These are phyloP conservation scores for Aspergillus pseudoviridinutans DNA, from an alignment of 2,329 filamentous ascomycete species.

Conservation along the genomic window DNA sequence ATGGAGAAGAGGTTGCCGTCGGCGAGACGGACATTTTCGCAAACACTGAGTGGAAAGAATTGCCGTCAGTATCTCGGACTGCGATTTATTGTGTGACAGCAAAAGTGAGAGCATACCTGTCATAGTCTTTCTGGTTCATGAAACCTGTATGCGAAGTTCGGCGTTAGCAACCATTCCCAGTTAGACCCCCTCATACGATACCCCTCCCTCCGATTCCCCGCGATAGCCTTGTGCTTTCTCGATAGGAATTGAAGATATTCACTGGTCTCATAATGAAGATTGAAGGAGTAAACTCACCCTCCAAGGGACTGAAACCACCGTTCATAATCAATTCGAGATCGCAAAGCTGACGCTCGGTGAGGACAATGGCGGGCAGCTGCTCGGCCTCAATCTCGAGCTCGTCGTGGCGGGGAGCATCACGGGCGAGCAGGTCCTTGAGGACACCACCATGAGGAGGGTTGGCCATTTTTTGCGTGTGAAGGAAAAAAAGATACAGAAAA, in stretches of 20 bases:
- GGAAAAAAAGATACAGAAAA: constrained; percentile 1
- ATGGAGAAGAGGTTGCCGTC: constrained; percentile 93
- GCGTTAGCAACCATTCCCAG: constrained; percentile 16
- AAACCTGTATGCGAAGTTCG: constrained; percentile 61
- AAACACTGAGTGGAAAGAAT: constrained; percentile 59
- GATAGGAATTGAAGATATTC: background rate
- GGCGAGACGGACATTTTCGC: constrained; percentile 78
- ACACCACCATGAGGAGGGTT: constrained; percentile 76
- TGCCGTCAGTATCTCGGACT: constrained; percentile 9
- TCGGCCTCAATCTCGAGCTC: constrained; percentile 82
- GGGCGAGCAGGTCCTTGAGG: constrained; percentile 95
- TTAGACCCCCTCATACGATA: background rate
- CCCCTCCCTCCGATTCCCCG: background rate
- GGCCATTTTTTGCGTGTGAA: constrained; percentile 38
- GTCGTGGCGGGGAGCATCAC: constrained; percentile 78
- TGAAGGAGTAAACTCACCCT: constrained; percentile 61
- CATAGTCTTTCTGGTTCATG: constrained; percentile 96
- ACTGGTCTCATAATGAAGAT: background rate
- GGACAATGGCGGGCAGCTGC: constrained; percentile 74
- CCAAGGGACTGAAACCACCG: constrained; percentile 94
- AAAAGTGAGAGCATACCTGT: constrained; percentile 59
- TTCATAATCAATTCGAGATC: constrained; percentile 97
- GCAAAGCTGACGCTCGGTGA: constrained; percentile 93
- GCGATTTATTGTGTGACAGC: background rate
- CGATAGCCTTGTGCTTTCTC: background rate